phyloP scores from a whole-genome alignment of 352 stramenopile species.

The Pythium myriotylum region DNA sequence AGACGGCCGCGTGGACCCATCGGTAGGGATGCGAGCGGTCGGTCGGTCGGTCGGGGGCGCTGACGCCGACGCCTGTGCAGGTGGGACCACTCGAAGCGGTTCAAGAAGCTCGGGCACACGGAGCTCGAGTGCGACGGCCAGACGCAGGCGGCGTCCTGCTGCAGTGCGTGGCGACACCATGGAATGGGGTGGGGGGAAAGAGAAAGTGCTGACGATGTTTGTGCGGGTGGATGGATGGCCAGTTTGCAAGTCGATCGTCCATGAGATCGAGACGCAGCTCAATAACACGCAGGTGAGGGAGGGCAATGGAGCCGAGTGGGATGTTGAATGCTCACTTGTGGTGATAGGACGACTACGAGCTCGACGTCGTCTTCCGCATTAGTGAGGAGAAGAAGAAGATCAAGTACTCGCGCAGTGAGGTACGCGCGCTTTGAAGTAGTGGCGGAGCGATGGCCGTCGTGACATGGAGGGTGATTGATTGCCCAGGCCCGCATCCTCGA shows the following conservation, averaged over 20 bases:
- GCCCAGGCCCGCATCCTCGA: conserved; percentile 75
- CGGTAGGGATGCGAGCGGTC: conserved; percentile 12
- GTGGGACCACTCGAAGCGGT: conserved; percentile 84
- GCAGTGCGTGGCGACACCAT: conserved; percentile 65
- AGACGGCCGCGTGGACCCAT: conserved; percentile 16
- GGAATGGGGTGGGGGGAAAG: too few species aligned
- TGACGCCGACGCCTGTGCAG: too few species aligned
- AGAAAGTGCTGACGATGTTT: neutral
- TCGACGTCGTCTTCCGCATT: conserved; percentile 85
- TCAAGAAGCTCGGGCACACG: conserved; percentile 57
- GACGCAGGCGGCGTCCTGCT: conserved; percentile 63
- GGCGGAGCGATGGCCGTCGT: too few species aligned
- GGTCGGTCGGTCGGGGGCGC: neutral
- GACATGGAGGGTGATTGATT: too few species aligned
- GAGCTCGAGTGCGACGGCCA: conserved; percentile 68
- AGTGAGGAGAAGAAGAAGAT: conserved; percentile 89
- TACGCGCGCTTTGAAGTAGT: too few species aligned
- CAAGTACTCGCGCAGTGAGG: conserved; percentile 82
- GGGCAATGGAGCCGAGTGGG: too few species aligned
- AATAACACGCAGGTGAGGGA: conserved; percentile 61
- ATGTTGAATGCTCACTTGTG: too few species aligned
- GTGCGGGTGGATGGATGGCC: neutral
- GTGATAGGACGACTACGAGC: conserved; percentile 74
- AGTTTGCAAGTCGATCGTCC: conserved; percentile 86
- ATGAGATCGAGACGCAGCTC: conserved; percentile 79